Evolutionary conservation across 345 rosid genomes (phyloP).

Genomic region (Lepidium africanum): DNA sequence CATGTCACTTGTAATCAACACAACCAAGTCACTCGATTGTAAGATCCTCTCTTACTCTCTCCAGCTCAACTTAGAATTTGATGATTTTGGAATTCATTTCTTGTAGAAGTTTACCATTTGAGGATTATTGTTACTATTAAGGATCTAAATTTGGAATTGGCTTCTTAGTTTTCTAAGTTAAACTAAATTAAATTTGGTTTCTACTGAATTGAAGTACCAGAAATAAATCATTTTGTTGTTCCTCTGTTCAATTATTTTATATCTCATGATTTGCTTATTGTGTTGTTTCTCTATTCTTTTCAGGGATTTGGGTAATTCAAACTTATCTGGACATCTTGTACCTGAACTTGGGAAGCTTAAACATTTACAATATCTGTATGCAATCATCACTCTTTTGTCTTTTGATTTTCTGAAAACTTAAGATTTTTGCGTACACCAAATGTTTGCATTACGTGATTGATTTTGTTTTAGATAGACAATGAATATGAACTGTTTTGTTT

Average conservation of each 20-base stretch:
- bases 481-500: background rate
- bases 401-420: background rate
- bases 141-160: background rate
- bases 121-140: background rate
- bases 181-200: background rate
- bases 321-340: conserved; percentile 61
- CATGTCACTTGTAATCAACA: conserved; percentile 67
- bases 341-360: conserved; percentile 67
- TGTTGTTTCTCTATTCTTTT: background rate
- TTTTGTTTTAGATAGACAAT: background rate
- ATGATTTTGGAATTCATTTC: background rate
- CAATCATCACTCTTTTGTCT: background rate
- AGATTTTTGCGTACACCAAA: no score
- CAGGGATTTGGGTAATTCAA: conserved; percentile 77
- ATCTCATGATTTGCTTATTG: background rate
- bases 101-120: background rate
- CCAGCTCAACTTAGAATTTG: background rate
- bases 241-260: no score
- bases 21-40: conserved; percentile 71
- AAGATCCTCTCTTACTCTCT: background rate
- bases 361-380: conserved; percentile 74
- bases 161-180: background rate
- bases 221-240: no score
- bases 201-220: background rate
- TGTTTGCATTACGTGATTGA: background rate